A percentile compares a stretch with the other conserved stretches of the same genome.
These are phyloP conservation scores for Solanum chiquidenum DNA, from an alignment of 257 asterid genomes.

Conservation along the genomic window DNA sequence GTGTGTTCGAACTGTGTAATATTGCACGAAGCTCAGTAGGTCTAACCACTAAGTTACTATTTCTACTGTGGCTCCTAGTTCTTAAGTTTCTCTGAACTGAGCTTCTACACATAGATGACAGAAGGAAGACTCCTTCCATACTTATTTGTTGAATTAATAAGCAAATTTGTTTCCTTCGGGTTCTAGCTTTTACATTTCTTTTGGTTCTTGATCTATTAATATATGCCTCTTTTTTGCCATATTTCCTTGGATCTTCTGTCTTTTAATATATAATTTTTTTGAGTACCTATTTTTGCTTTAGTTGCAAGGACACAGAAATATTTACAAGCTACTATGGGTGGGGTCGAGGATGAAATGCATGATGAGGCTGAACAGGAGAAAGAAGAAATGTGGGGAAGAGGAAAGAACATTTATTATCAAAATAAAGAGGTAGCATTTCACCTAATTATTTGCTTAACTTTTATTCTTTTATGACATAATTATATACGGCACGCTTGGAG, in stretches of 20 bases:
- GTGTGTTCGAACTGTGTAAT: background rate
- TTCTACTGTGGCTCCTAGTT: background rate
- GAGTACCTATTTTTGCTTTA: slow-evolving; percentile 15
- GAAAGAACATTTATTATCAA: slow-evolving; percentile 21
- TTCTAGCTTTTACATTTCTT: background rate
- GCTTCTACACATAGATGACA: background rate
- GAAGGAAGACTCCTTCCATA: background rate
- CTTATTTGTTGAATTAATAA: background rate
- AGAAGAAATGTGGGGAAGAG: slow-evolving; percentile 45
- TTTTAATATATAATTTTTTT: background rate
- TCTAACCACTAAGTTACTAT: background rate
- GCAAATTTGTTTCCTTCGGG: background rate
- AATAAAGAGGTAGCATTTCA: slow-evolving; percentile 12
- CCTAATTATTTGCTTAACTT: background rate
- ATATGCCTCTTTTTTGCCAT: background rate
- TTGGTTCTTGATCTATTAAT: background rate
- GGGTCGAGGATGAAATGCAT: slow-evolving; percentile 54
- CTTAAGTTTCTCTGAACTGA: background rate
- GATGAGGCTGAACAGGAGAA: slow-evolving; percentile 60
- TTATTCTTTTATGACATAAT: background rate
- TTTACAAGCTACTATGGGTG: slow-evolving; percentile 56
- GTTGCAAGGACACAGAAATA: slow-evolving; percentile 63
- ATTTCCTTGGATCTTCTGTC: background rate
- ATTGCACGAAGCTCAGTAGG: background rate
- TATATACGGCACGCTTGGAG: background rate